A percentile compares a stretch with the other conserved stretches of the same genome.
phyloP scores from a whole-genome alignment of 2,329 filamentous ascomycete genomes.

The Epichloe coenophiala region DNA sequence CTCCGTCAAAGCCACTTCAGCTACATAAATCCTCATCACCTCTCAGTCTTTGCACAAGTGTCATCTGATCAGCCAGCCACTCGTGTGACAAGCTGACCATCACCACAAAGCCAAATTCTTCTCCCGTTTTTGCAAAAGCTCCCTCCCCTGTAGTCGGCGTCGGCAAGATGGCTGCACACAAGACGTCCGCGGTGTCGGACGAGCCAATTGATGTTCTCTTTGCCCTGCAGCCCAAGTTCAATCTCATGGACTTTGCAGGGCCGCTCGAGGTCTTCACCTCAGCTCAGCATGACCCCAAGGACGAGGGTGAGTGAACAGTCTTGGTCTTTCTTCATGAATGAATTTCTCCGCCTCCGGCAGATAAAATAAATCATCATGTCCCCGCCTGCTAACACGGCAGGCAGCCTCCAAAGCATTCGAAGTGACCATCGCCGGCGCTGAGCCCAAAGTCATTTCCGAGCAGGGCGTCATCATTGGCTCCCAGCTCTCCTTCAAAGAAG shows the following conservation, averaged over 20 bases:
- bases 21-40: background rate
- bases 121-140: slow-evolving; percentile 5
- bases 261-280: slow-evolving; percentile 37
- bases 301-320: slow-evolving; percentile 27
- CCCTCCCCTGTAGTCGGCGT: slow-evolving; percentile 3
- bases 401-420: slow-evolving; percentile 44
- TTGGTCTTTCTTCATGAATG: background rate
- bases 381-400: background rate
- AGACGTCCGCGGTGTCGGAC: slow-evolving; percentile 44
- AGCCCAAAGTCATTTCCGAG: slow-evolving; percentile 40
- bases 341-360: no score
- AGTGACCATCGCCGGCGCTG: slow-evolving; percentile 38
- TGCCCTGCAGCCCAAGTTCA: slow-evolving; percentile 46
- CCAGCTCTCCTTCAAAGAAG: slow-evolving; percentile 68
- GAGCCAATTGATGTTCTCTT: slow-evolving; percentile 45
- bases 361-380: no score
- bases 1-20: background rate
- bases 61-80: background rate
- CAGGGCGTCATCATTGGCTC: slow-evolving; percentile 59
- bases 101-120: slow-evolving; percentile 1
- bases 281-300: slow-evolving; percentile 39
- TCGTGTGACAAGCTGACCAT: background rate
- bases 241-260: slow-evolving; percentile 45
- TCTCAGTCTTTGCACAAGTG: background rate
- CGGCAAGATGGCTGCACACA: slow-evolving; percentile 41